Conservation (phyloP, 2,329 filamentous ascomycete species). For the Pseudohalonectria lignicola region DNA sequence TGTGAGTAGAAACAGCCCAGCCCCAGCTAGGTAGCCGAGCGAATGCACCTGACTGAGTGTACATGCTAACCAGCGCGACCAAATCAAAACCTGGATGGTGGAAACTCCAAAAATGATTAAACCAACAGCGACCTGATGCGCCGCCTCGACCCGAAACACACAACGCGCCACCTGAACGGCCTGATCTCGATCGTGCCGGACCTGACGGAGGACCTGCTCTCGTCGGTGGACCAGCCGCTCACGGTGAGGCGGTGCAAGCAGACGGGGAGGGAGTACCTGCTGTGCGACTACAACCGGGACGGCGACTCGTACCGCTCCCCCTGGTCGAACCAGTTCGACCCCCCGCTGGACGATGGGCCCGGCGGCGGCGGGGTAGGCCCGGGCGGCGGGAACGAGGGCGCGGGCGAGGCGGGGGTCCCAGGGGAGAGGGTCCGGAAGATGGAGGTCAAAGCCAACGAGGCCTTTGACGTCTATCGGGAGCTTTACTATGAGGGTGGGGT, state of each 20-base stretch:
- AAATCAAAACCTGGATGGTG: too few relatives aligned
- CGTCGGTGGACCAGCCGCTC: constrained; percentile 93
- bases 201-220: constrained; percentile 93
- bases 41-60: not conserved
- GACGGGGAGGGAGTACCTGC: constrained; percentile 87
- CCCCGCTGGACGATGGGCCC: constrained; percentile 61
- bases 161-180: constrained; percentile 73
- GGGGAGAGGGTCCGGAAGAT: constrained; percentile 87
- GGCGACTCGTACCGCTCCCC: constrained; percentile 95
- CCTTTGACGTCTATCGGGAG: constrained; percentile 93
- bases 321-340: constrained; percentile 99
- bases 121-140: constrained; percentile 95
- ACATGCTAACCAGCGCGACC: constrained; percentile 4
- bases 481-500: constrained; percentile 96
- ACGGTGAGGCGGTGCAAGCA: constrained; percentile 76
- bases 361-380: constrained; percentile 36
- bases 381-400: constrained; percentile 43
- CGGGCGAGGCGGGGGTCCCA: constrained; percentile 72
- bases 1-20: constrained; percentile 38
- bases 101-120: too few relatives aligned
- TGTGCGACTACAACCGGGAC: constrained; percentile 99
- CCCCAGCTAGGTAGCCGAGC: not conserved
- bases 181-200: constrained; percentile 84
- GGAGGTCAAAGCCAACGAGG: constrained; percentile 89
- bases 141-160: constrained; percentile 90